Conservation (phyloP, 1,284 basidiomycete species). For the Rugosomyces carneus region DNA sequence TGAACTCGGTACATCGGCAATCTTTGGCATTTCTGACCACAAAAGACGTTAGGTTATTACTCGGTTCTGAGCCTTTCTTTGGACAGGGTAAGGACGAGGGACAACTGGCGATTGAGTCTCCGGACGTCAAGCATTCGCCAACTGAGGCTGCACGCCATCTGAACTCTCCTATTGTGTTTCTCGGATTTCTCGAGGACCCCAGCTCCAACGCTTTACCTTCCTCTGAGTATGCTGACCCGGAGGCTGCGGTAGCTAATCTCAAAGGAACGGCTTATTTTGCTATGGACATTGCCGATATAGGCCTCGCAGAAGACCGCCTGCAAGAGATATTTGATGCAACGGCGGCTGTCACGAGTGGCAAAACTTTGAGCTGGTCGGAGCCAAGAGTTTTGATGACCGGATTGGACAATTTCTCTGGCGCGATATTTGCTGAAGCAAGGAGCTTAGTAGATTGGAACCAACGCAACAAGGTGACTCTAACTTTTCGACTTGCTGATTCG, state of each 20-base stretch:
- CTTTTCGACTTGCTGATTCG: neutral
- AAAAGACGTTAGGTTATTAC: constrained; percentile 46
- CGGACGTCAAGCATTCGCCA: constrained; percentile 31
- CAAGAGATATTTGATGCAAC: constrained; percentile 39
- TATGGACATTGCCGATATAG: constrained; percentile 60
- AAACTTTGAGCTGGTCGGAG: constrained; percentile 58
- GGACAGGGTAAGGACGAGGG: constrained; percentile 58
- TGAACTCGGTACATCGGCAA: constrained; percentile 21
- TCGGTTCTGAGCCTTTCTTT: constrained; percentile 50
- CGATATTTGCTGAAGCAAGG: constrained; percentile 69
- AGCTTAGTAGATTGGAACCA: constrained; percentile 88
- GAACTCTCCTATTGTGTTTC: constrained; percentile 42
- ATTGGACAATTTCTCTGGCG: constrained; percentile 56
- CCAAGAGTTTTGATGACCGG: constrained; percentile 54
- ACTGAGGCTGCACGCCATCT: constrained; percentile 64
- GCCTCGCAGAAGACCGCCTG: constrained; percentile 34
- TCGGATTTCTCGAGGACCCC: constrained; percentile 72
- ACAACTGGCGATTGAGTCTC: constrained; percentile 31
- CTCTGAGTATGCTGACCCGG: constrained; percentile 51
- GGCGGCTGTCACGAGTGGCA: constrained; percentile 31
- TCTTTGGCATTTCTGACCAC: constrained; percentile 50
- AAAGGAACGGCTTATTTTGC: constrained; percentile 77
- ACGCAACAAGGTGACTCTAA: constrained; percentile 62
- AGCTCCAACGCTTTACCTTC: constrained; percentile 47
- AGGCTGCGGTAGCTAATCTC: constrained; percentile 48